Evolutionary conservation across 2,329 filamentous ascomycete species (phyloP), one percentile per base, ranked within the genome.

Genomic region (Amphichorda felina): DNA sequence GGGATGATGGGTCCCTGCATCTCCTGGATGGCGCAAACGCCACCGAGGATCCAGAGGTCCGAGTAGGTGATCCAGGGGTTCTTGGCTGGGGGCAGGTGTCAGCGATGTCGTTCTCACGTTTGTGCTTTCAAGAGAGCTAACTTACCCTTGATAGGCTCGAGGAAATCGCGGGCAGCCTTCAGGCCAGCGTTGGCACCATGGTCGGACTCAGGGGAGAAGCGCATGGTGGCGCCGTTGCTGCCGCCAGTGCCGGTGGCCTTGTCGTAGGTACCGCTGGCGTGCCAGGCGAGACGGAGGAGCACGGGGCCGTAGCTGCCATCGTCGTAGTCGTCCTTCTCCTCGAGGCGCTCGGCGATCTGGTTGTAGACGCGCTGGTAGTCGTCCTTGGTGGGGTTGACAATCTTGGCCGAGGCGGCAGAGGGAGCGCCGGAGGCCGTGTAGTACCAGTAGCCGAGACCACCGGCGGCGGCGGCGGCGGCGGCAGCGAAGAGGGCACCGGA

Each of bases 311-410:
- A 96, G 66, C 82, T 91, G 48, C 91, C 89, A 59, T 98, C 89
- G 53, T 96, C 89, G 58, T 96, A 96, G 46, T 95, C 82, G 49
- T 91, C 85, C 55, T 94, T 78, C 64, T 95, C 84, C 60, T 91
- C 80, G 37, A 96, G 68, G 41, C 70, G 70, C 53, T 68, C 63
- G 37, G 89, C 88, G 49, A 96, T 78, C 53, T 79, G 80, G 57
- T 95, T 75, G 68, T 96, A 96, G 36, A 96, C 85, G 61, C 84
- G 82, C 70, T 95, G 87, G 70, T 94, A 96, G 63, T 98, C 87
- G 50, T 81, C 79, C 62, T 82, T 76, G 52, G 74, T 82, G 41
- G 87, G 85, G 35, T 66, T 73, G 64, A 89, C 81, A 47, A 74
- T 55, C 53, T 72, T 73, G 55, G 66, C 46, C 25, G 67, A 63